Evolutionary conservation across 164 flowering plant genomes (phyloP).

Genomic region (Stephania japonica): DNA sequence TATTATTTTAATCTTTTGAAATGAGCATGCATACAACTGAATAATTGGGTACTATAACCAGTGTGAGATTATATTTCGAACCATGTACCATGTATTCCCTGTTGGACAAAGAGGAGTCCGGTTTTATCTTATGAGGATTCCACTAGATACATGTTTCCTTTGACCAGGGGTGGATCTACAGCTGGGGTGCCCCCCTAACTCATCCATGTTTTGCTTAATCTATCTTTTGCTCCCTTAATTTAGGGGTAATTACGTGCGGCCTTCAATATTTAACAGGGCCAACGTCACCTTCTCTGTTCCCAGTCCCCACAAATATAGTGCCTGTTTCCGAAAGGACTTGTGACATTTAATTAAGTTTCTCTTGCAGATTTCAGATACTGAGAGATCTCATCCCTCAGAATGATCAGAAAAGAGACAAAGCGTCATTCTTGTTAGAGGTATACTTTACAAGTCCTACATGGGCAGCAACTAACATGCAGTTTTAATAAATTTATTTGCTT

Average conservation of each 20-base stretch:
- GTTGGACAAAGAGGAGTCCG: too few species aligned
- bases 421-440: conserved; percentile 92
- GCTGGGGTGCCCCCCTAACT: too few species aligned
- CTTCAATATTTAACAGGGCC: too few species aligned
- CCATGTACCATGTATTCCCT: too few species aligned
- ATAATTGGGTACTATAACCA: background rate
- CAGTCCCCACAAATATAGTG: background rate
- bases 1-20: background rate
- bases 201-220: too few species aligned
- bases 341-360: background rate
- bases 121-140: too few species aligned
- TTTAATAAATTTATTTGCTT: background rate
- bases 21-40: background rate
- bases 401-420: conserved; percentile 96
- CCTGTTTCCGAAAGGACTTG: background rate
- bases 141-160: too few species aligned
- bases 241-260: too few species aligned
- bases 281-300: background rate
- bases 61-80: too few species aligned
- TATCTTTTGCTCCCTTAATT: too few species aligned
- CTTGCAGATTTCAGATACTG: conserved; percentile 76
- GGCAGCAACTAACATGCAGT: background rate
- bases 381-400: conserved; percentile 82
- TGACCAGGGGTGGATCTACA: too few species aligned
- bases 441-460: background rate